Evolutionary conservation across 2,329 filamentous ascomycete genomes (phyloP), one percentile per base, ranked within the genome.

Genomic region (Penicillium janthinellum): DNA sequence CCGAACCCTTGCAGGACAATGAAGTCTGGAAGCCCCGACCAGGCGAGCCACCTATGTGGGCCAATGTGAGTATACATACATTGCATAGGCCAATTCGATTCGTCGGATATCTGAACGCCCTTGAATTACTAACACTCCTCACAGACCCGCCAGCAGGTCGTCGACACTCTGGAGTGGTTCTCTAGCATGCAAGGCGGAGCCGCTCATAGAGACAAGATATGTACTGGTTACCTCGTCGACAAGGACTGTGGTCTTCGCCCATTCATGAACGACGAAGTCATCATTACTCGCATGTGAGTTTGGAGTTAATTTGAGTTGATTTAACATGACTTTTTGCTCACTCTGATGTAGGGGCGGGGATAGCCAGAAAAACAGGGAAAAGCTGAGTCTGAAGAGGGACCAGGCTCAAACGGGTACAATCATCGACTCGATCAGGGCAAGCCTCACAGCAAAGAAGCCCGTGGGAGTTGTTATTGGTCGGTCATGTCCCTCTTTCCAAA

Each of bases 121-220:
- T 8, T 34, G 12, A 31, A 28, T 14, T 57, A 14, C 28, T 52
- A 10, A 45, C 11, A 2, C 10, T 12, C 17, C 17, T 25, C 5
- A 12, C 6, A 57, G 55, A 52, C 20, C 28, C 81, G 88, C 4
- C 83, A 86, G 58, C 82, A 83, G 14, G 75, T 92, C 0, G 89
- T 85, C 64, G 86, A 90, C 66, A 81, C 86, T 0, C 68, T 90
- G 0, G 80, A 83, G 0, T 89, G 86, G 73, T 91, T 85, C 72
- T 83, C 81, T 14, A 76, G 83, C 1, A 85, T 86, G 39, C 85
- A 91, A 64, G 80, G 84, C 1, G 86, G 85, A 5, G 77, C 82
- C 4, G 86, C 91, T 56, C 78, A 79, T 0, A 77, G 74, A 0
- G 74, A 81, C 2, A 75, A 35, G 14, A 14, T 34, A 10, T 53